These are phyloP conservation scores for Balakata baccata DNA, from an alignment of 345 rosid genomes.

Conservation along the genomic window DNA sequence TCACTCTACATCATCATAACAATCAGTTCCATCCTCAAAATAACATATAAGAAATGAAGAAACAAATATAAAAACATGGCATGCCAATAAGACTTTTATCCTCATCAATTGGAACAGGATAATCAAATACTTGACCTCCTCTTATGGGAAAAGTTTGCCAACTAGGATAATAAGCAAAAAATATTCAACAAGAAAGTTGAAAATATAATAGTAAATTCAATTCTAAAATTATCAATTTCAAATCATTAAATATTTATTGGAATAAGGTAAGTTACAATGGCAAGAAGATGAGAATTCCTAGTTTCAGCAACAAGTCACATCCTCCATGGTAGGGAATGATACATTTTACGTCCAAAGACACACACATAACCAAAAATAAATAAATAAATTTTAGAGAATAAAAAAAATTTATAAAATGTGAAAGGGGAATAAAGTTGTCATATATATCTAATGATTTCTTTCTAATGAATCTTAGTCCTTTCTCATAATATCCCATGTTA, in stretches of 20 bases:
- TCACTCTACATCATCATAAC: conserved; percentile 15
- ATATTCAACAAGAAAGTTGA: background rate
- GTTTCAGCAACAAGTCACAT: background rate
- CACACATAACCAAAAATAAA: too few species aligned
- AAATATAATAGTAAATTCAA: background rate
- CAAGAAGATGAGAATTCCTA: background rate
- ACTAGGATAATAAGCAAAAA: background rate
- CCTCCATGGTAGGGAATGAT: background rate
- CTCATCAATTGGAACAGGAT: background rate
- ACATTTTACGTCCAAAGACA: background rate
- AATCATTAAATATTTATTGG: background rate
- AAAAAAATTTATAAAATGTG: background rate
- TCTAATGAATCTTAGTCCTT: background rate
- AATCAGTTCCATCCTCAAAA: conserved; percentile 8
- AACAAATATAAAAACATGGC: background rate
- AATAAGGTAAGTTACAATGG: background rate
- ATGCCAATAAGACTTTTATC: background rate
- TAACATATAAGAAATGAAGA: conserved; percentile 8
- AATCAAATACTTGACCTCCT: background rate
- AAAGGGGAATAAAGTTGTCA: background rate
- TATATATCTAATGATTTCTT: background rate
- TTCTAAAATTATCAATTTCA: background rate
- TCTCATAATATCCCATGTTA: background rate
- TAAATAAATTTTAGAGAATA: background rate
- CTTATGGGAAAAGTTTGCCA: background rate